A percentile compares a stretch with the other conserved stretches of the same genome.
phyloP scores from a whole-genome alignment of 495 filamentous ascomycete species.

The Podospora conica region DNA sequence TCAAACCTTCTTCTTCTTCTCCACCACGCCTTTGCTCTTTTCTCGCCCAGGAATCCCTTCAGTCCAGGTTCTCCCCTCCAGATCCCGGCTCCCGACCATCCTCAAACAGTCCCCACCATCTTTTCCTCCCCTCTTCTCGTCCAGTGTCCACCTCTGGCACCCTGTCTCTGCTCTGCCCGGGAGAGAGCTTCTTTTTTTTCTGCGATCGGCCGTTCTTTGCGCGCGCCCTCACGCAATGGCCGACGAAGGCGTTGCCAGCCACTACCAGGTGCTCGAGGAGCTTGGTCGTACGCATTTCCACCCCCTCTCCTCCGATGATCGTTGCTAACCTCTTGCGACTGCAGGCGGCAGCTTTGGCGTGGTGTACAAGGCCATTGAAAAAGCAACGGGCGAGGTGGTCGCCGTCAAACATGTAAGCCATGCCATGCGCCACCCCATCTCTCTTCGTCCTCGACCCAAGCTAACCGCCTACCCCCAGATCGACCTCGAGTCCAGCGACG shows the following conservation, averaged over 20 bases:
- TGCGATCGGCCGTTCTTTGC: not conserved
- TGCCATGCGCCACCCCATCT: not conserved
- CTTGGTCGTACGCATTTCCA: slow-evolving; percentile 65
- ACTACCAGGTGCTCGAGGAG: slow-evolving; percentile 89
- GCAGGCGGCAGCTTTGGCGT: slow-evolving; percentile 88
- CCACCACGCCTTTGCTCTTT: not conserved
- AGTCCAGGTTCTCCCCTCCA: not conserved
- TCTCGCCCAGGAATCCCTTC: slow-evolving; percentile 2
- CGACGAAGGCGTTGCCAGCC: slow-evolving; percentile 63
- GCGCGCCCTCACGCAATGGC: slow-evolving; percentile 34
- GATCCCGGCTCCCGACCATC: not conserved
- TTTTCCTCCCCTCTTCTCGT: not conserved
- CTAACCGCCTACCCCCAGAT: slow-evolving; percentile 52
- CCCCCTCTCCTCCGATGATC: not conserved
- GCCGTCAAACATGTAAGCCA: slow-evolving; percentile 79
- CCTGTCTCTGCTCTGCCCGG: not conserved
- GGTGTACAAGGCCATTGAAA: slow-evolving; percentile 93
- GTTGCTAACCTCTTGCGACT: not conserved
- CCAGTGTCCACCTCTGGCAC: not conserved
- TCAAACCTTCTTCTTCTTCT: too few relatives aligned
- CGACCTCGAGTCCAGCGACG: slow-evolving; percentile 94
- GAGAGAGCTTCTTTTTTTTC: not conserved
- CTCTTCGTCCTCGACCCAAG: slow-evolving; percentile 9
- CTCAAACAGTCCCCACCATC: not conserved
- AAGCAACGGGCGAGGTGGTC: slow-evolving; percentile 76